phyloP scores from a whole-genome alignment of 306 rosid genomes.

The Glycine tomentella region DNA sequence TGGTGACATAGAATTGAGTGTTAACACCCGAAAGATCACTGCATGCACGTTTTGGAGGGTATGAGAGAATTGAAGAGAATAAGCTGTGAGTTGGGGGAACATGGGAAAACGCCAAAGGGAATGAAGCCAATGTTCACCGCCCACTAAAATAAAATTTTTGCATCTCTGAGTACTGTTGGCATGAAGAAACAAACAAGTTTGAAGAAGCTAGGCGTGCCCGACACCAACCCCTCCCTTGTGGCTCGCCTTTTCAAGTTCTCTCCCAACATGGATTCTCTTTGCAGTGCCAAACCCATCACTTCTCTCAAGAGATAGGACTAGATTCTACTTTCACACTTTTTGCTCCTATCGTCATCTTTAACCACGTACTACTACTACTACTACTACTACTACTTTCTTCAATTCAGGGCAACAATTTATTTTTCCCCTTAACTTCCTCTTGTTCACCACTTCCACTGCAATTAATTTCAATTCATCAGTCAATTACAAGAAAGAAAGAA shows the following conservation, averaged over 20 bases:
- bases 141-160: neutral
- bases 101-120: conserved; percentile 70
- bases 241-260: conserved; percentile 83
- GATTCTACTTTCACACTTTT: conserved; percentile 73
- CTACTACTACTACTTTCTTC: too few species aligned
- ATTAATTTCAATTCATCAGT: too few species aligned
- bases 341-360: conserved; percentile 56
- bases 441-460: too few species aligned
- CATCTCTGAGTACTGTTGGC: neutral
- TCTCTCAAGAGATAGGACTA: conserved; percentile 77
- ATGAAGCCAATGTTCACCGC: conserved; percentile 49
- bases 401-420: too few species aligned
- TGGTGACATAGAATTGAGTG: conserved; percentile 42
- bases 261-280: conserved; percentile 80
- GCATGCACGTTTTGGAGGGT: conserved; percentile 9
- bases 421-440: too few species aligned
- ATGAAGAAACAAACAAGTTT: conserved; percentile 44
- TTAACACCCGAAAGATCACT: conserved; percentile 30
- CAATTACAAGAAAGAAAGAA: too few species aligned
- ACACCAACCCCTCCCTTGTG: conserved; percentile 55
- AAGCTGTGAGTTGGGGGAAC: conserved; percentile 48
- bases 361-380: too few species aligned
- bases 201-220: conserved; percentile 60
- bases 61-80: neutral
- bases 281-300: conserved; percentile 73